These are phyloP conservation scores for Daldinia bambusicola DNA, from an alignment of 495 filamentous ascomycete genomes.

Conservation along the genomic window DNA sequence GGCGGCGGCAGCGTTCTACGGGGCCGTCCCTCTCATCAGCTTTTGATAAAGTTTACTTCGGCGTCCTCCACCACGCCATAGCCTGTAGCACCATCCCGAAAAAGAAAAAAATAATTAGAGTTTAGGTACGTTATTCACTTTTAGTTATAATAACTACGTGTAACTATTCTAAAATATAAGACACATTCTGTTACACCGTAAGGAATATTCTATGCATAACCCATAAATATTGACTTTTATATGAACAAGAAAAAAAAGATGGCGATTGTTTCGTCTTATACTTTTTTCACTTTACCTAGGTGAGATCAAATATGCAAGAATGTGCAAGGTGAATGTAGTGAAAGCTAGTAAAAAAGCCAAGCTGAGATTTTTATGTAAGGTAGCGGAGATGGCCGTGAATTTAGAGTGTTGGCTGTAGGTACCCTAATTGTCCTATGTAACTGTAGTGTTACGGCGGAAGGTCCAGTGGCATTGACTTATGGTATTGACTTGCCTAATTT, in stretches of 20 bases:
- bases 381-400: slow-evolving; percentile 37
- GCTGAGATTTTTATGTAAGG: slow-evolving; percentile 8
- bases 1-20: neutral
- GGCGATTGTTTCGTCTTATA: neutral
- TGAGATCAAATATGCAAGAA: neutral
- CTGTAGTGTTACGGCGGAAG: slow-evolving; percentile 12
- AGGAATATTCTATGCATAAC: slow-evolving; percentile 8
- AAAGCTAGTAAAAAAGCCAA: neutral
- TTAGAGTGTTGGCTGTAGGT: slow-evolving; percentile 19
- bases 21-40: neutral
- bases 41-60: neutral
- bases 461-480: slow-evolving; percentile 16
- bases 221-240: neutral
- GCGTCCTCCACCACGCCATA: neutral
- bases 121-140: neutral
- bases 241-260: no score
- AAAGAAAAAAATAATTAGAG: neutral
- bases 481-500: slow-evolving; percentile 33
- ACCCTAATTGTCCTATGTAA: neutral
- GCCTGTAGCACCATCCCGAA: neutral
- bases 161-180: neutral
- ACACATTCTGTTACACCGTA: neutral
- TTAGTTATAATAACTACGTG: neutral
- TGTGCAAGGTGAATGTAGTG: neutral
- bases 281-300: neutral